Conservation (phyloP, 805 yeast genomes). For the Candida boidinii region DNA sequence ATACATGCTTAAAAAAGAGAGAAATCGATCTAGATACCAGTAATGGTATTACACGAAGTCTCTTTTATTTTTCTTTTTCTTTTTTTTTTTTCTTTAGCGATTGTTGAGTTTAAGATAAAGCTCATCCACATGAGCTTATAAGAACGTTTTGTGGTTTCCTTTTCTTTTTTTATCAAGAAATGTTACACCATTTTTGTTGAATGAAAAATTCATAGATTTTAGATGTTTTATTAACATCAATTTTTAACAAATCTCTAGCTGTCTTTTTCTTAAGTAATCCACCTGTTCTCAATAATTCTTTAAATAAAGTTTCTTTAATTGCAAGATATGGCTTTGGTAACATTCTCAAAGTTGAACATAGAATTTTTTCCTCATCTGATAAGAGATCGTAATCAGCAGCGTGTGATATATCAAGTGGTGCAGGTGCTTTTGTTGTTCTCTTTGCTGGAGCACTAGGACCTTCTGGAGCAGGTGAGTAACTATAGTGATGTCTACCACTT, state of each 20-base stretch:
- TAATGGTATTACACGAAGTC: too few relatives aligned
- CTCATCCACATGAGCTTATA: too few relatives aligned
- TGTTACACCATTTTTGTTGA: constrained; percentile 76
- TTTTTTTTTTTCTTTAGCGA: too few relatives aligned
- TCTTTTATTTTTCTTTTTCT: too few relatives aligned
- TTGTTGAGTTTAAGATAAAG: too few relatives aligned
- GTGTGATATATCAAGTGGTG: constrained; percentile 60
- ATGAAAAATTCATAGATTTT: constrained; percentile 89
- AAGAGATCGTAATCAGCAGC: constrained; percentile 78
- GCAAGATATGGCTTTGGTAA: constrained; percentile 92
- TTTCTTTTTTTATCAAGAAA: constrained; percentile 5
- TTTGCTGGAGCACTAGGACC: constrained; percentile 19
- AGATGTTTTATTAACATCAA: constrained; percentile 81
- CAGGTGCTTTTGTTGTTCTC: constrained; percentile 30
- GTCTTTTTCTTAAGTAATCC: constrained; percentile 77
- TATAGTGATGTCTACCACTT: neutral
- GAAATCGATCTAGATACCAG: too few relatives aligned
- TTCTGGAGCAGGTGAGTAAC: neutral
- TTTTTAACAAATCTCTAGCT: constrained; percentile 75
- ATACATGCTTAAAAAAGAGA: too few relatives aligned
- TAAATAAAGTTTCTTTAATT: constrained; percentile 80
- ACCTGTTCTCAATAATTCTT: constrained; percentile 79
- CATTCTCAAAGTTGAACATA: constrained; percentile 78
- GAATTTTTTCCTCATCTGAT: constrained; percentile 78
- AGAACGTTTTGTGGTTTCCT: too few relatives aligned